Evolutionary conservation across 2,329 filamentous ascomycete species (phyloP), one percentile per base, ranked within the genome.

Genomic region (Xylariaceae sp.): DNA sequence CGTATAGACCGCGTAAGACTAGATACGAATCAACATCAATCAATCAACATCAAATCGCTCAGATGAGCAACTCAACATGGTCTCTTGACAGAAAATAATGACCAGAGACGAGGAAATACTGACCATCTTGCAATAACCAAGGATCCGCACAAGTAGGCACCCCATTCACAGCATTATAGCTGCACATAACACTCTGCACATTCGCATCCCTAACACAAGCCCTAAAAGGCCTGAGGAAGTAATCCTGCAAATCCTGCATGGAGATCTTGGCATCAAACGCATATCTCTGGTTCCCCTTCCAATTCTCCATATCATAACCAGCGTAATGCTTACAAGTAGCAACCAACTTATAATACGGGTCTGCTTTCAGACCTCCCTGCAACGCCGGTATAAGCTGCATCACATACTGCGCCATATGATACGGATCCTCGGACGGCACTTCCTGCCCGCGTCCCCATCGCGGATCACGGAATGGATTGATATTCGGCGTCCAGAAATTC

Each of bases 401-500:
- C 1, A 78, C 76, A 50, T 82, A 83, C n/a, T 66, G 65, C 3
- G 70, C 67, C 19, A 82, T 64, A 39, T 72, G 74, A 44, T 74
- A 71, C 2, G 75, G 67, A 53, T 83, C 80, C 59, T 82, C 80
- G 5, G 80, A 79, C 0, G 81, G 80, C 0, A 81, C 83, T 58
- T 85, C 80, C 53, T 77, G 73, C 0, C 81, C 82, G 9, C 82
- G 70, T 1, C 82, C 82, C 82, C 81, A 83, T 22, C 83, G 69
- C 0, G 82, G 82, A 58, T 85, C 81, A 35, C 76, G 76, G 68
- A 80, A 86, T 0, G 79, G 75, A 58, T 86, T 86, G 63, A 87
- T 82, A 58, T 86, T 86, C 0, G 84, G 84, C 0, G 84, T 83
- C 77, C 81, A 86, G 60, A 74, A 83, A 61, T 84, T 75, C 12